Base-by-base conservation (phyloP, 106 monocot genomes). In the Apostasia shenzhenica region DNA sequence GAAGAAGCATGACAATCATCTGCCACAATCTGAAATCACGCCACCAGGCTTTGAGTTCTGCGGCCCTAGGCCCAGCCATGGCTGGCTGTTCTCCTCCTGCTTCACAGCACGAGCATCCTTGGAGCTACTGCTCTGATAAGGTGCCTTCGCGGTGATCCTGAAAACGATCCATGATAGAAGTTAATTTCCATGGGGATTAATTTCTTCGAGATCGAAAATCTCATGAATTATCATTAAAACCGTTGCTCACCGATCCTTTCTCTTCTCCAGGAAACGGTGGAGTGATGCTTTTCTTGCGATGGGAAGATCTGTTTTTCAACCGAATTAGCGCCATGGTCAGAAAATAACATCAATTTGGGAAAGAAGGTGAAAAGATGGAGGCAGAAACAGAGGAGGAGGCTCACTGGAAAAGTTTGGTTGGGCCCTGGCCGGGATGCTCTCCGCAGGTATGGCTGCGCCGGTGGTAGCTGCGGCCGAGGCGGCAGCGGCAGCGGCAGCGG, bases 231-330 rank as follows among this genome's bases (percentile, higher is more conserved):
- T 2, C 48, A 67, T 3, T 1, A 67, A 39, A 47, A 46, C 38
- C 60, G 55, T 14, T 55, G 10, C 76, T 53, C 63, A 92, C 92
- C 92, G 63, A 62, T 85, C 82, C 75, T 79, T 90, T 77, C 90
- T 86, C 76, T 86, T 92, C 81, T 92, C 85, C n/a, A 92, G 76
- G 75, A 92, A 92, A 14, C 85, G 75, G 51, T 83, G 75, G 42
- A 92, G 88, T 0, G 92, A 88, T 3, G 74, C 77, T 63, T 77
- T 85, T 56, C 88, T 85, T 37, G 80, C 83, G 14, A 91, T 75
- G 2, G 91, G 91, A 63, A 88, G 59, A 66, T 75, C 89, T 89
- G 77, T 55, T 59, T 59, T 37, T 44, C 37, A 49, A 55, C 26
- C 26, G 26, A 26, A 26, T 26, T 26, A 26, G 26, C 26, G 26